Conservation (phyloP, 371 early-diverging fungal species). For the Lichtheimia ramosa region DNA sequence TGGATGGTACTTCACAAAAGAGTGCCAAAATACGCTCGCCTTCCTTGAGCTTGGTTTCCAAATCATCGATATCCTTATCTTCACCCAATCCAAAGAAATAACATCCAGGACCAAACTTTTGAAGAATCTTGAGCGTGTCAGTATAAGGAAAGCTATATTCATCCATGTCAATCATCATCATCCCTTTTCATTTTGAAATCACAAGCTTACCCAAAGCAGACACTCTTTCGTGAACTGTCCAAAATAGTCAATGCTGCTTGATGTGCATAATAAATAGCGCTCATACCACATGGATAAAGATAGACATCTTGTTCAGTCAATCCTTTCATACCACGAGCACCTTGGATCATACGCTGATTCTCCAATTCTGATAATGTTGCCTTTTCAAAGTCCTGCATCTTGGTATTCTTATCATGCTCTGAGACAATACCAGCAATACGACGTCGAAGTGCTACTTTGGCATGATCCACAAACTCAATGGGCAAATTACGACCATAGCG, state of each 20-base stretch:
- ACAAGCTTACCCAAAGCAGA: conserved; percentile 85
- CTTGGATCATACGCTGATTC: conserved; percentile 25
- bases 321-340: conserved; percentile 52
- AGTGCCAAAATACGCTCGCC: conserved; percentile 73
- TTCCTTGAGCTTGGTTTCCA: conserved; percentile 61
- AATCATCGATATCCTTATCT: conserved; percentile 64
- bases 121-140: conserved; percentile 92
- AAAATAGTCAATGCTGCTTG: conserved; percentile 53
- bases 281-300: conserved; percentile 90
- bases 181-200: background rate
- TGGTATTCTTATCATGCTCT: conserved; percentile 13
- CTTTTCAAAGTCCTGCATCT: conserved; percentile 23
- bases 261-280: conserved; percentile 88
- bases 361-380: conserved; percentile 26
- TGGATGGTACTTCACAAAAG: conserved; percentile 93
- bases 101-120: conserved; percentile 90
- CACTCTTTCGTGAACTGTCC: conserved; percentile 63
- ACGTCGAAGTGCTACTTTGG: conserved; percentile 70
- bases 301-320: conserved; percentile 80
- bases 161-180: background rate
- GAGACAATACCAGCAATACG: conserved; percentile 82
- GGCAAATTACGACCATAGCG: conserved; percentile 90
- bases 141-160: conserved; percentile 83
- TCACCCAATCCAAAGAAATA: conserved; percentile 86
- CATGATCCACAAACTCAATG: conserved; percentile 67